Evolutionary conservation across 345 rosid species (phyloP), one percentile per base, ranked within the genome.

Genomic region (Iberis pinnata): DNA sequence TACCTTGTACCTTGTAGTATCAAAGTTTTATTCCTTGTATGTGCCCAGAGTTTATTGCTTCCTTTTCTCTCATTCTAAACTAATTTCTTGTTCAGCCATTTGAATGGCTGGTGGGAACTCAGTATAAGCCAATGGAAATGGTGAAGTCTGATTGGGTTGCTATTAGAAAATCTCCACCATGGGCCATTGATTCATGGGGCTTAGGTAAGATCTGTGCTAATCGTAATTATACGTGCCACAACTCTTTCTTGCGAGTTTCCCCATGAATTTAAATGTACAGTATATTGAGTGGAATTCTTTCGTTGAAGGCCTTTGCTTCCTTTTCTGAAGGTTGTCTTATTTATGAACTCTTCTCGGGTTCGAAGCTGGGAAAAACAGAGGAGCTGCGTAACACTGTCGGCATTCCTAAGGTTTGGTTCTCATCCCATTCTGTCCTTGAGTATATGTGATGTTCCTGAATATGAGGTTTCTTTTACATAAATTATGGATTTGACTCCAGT

Each of bases 111-210:
- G 75, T 92, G 78, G 97, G 84, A 65, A n/a, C 85, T 41, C 97
- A 92, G 60, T 85, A 92, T 74, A 88, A 92, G 69, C 80, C 98
- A 39, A 70, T 81, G 86, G 98, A 92, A 77, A 60, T 85, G 73
- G 78, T 48, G 35, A 92, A 92, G 71, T 83, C 95, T 70, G 97
- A 92, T 55, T 92, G 98, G 98, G 70, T 64, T 62, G 67, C 85
- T 55, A 76, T 92, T 60, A 80, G 98, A 71, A 85, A 88, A 67
- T 88, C 95, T 70, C 97, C 98, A 10, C 80, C 97, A 32, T 92
- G 97, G 97, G 76, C 90, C 54, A 85, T 88, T 72, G 98, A 92
- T 76, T 88, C 98, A 46, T 92, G 97, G 98, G 98, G 98, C 19
- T 78, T 92, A 73, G 98, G 98, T 92, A 71, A 70, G 80, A 60